Percentiles rank a stretch among this genome's conserved stretches.
Evolutionary conservation across 208 protist species (phyloP).

Genomic region (Leishmania turanica): DNA sequence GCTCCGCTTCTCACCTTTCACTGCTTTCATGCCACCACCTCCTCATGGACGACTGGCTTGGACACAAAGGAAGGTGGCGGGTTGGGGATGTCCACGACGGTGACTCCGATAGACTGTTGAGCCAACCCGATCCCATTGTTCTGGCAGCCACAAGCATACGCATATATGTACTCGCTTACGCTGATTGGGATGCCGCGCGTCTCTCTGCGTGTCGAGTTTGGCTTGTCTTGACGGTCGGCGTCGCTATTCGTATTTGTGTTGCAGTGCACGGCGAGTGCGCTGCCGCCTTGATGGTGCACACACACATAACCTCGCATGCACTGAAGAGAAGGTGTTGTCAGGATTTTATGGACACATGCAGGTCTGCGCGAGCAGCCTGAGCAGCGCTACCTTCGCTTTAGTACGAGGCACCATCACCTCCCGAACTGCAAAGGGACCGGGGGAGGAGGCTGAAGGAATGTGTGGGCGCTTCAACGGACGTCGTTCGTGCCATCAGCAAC

Average conservation of each 20-base stretch:
- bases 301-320: not conserved
- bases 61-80: not conserved
- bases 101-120: not conserved
- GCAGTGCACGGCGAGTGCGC: not conserved
- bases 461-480: not conserved
- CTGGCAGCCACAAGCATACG: conserved; percentile 3
- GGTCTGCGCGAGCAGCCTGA: not conserved
- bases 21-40: not conserved
- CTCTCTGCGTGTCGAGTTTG: not conserved
- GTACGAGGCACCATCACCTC: not conserved
- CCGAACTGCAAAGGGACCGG: not conserved
- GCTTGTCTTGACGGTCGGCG: not conserved
- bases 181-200: not conserved
- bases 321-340: not conserved
- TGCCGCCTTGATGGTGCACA: not conserved
- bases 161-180: not conserved
- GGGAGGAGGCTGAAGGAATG: not conserved
- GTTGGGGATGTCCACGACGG: not conserved
- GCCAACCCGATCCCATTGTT: not conserved
- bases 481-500: not conserved
- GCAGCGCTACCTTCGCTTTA: not conserved
- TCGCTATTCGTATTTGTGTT: not conserved
- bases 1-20: not conserved
- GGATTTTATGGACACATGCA: not conserved
- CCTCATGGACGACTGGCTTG: not conserved